phyloP scores from a whole-genome alignment of 164 flowering plant genomes.

The Aristolochia contorta region DNA sequence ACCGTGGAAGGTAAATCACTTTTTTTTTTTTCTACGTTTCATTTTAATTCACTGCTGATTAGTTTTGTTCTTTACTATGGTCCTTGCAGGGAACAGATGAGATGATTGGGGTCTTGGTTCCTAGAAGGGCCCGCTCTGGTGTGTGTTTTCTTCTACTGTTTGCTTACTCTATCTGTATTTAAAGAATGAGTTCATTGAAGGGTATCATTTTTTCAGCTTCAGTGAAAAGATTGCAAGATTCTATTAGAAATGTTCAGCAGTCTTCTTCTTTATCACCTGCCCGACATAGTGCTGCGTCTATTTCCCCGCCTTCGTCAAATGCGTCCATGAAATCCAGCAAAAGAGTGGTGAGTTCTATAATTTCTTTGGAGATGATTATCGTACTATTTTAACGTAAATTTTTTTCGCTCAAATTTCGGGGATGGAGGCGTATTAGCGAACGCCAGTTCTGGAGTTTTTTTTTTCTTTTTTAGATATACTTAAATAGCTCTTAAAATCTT shows the following conservation, averaged over 20 bases:
- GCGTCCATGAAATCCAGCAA: constrained; percentile 5
- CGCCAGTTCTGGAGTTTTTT: too few relatives aligned
- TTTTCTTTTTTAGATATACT: too few relatives aligned
- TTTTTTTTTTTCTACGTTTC: not conserved
- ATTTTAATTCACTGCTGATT: not conserved
- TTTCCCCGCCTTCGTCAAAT: constrained; percentile 8
- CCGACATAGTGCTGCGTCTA: constrained; percentile 1
- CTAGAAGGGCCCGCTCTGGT: constrained; percentile 13
- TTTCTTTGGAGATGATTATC: not conserved
- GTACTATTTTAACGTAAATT: not conserved
- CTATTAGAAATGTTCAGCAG: constrained; percentile 4
- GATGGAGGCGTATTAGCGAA: not conserved
- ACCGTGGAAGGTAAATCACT: constrained; percentile 7
- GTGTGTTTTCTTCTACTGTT: not conserved
- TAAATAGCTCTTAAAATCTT: too few relatives aligned
- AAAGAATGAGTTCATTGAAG: not conserved
- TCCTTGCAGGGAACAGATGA: constrained; percentile 8
- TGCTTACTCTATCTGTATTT: not conserved
- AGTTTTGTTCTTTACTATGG: not conserved
- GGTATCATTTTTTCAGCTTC: constrained; percentile 3
- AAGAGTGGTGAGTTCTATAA: constrained; percentile 2
- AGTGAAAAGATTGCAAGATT: constrained; percentile 10
- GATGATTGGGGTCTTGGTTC: constrained; percentile 13
- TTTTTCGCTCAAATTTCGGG: not conserved
- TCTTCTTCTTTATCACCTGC: constrained; percentile 9